phyloP scores from a whole-genome alignment of 768 basidiomycete genomes.

The Rhodotorula kratochvilovae region DNA sequence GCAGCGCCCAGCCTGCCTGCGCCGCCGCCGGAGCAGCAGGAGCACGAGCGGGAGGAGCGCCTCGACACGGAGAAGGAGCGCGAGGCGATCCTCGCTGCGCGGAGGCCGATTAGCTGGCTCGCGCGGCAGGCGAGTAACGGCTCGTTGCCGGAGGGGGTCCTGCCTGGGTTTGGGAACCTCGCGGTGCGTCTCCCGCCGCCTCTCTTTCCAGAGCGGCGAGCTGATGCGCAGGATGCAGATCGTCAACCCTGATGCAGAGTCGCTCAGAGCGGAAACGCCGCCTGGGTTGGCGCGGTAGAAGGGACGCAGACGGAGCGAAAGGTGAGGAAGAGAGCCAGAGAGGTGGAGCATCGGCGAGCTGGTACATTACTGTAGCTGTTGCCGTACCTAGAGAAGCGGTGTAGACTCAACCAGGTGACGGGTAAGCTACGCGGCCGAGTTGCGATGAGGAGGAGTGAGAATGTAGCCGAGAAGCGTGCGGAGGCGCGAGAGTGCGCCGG shows the following conservation, averaged over 20 bases:
- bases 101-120: conserved; percentile 25
- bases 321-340: too few relatives aligned
- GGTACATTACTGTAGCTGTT: too few relatives aligned
- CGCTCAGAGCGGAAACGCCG: not conserved
- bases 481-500: too few relatives aligned
- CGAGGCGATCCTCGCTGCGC: too few relatives aligned
- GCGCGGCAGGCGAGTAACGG: not conserved
- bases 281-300: too few relatives aligned
- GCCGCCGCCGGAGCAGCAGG: not conserved
- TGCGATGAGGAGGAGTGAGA: too few relatives aligned
- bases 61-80: not conserved
- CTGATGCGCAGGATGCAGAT: not conserved
- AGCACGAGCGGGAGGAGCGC: not conserved
- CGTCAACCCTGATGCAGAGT: not conserved
- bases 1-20: not conserved
- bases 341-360: too few relatives aligned
- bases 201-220: not conserved
- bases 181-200: not conserved
- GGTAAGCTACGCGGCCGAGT: too few relatives aligned
- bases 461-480: too few relatives aligned
- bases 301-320: too few relatives aligned
- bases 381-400: too few relatives aligned
- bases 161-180: not conserved
- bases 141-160: conserved; percentile 3
- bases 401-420: too few relatives aligned